Percentiles rank a stretch among this genome's conserved stretches.
These are phyloP conservation scores for Colletotrichum sp. DNA, from an alignment of 2,329 filamentous ascomycete genomes.

Conservation along the genomic window DNA sequence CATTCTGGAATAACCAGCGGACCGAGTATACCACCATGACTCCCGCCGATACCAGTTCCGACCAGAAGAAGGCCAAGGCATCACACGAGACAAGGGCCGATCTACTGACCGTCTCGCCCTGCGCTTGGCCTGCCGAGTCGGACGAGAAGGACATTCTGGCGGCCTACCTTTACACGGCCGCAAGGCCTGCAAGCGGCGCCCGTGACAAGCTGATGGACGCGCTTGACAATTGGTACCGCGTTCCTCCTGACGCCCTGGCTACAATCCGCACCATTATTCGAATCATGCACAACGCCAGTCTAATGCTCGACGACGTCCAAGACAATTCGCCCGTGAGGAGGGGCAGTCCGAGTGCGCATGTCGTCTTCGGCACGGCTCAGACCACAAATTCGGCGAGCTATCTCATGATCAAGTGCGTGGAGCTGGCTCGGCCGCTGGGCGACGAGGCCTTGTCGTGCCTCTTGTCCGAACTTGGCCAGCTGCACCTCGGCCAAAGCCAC, in stretches of 20 bases:
- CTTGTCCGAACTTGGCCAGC: neutral
- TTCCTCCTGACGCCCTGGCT: neutral
- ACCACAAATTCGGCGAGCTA: slow-evolving; percentile 40
- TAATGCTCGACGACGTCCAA: slow-evolving; percentile 40
- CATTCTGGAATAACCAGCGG: neutral
- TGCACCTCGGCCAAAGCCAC: slow-evolving; percentile 30
- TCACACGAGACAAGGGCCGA: neutral
- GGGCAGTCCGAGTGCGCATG: slow-evolving; percentile 36
- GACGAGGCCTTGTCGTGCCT: slow-evolving; percentile 23
- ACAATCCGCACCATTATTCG: neutral
- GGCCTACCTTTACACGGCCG: neutral
- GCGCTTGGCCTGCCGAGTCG: neutral
- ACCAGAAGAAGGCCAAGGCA: neutral
- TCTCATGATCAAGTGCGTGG: slow-evolving; percentile 23
- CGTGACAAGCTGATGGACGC: slow-evolving; percentile 3
- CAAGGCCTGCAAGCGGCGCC: neutral
- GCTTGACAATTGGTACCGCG: neutral
- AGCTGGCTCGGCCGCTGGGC: slow-evolving; percentile 21
- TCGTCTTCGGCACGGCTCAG: slow-evolving; percentile 37
- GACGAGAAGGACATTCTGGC: slow-evolving; percentile 7
- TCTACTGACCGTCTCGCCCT: neutral
- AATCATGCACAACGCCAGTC: slow-evolving; percentile 1
- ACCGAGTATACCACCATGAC: slow-evolving; percentile 3
- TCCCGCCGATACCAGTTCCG: neutral
- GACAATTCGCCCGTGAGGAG: slow-evolving; percentile 37